Conservation (phyloP, 192 early-diverging fungal genomes). For the Umbelopsis isabellina region DNA sequence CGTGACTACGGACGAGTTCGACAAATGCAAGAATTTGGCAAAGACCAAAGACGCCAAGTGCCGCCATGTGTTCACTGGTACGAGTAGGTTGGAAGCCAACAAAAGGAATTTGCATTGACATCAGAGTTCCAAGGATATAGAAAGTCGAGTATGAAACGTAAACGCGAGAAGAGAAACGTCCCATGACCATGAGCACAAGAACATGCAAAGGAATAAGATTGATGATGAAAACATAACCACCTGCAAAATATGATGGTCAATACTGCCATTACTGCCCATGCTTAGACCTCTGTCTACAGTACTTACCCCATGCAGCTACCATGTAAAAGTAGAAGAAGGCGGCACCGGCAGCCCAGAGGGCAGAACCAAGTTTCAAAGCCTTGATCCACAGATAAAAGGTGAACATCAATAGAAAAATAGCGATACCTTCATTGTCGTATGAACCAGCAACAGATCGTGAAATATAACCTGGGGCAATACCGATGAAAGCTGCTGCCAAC, state of each 20-base stretch:
- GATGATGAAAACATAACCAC: slow-evolving; percentile 99
- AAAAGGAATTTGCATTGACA: slow-evolving; percentile 99
- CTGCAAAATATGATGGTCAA: slow-evolving; percentile 21
- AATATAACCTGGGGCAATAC: slow-evolving; percentile 98
- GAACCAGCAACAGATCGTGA: slow-evolving; percentile 99
- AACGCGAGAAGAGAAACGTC: slow-evolving; percentile 87
- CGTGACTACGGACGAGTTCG: slow-evolving; percentile 75
- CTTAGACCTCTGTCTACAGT: neutral
- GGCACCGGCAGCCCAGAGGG: slow-evolving; percentile 82
- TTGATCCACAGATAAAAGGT: slow-evolving; percentile 99
- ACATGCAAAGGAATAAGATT: slow-evolving; percentile 98
- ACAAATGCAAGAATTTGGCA: slow-evolving; percentile 94
- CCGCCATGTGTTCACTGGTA: slow-evolving; percentile 99
- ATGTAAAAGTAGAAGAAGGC: slow-evolving; percentile 99
- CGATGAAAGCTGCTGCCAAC: slow-evolving; percentile 97
- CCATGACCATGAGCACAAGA: slow-evolving; percentile 94
- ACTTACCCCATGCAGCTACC: slow-evolving; percentile 96
- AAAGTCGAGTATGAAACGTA: slow-evolving; percentile 99
- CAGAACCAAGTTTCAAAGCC: slow-evolving; percentile 92
- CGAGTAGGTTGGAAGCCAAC: slow-evolving; percentile 98
- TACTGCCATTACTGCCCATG: neutral
- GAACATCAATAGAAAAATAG: slow-evolving; percentile 97
- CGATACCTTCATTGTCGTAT: slow-evolving; percentile 99
- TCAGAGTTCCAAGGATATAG: slow-evolving; percentile 92
- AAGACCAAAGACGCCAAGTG: slow-evolving; percentile 95